Evolutionary conservation across 495 filamentous ascomycete genomes (phyloP), one percentile per base, ranked within the genome.

Genomic region (Penicillium arizonense): DNA sequence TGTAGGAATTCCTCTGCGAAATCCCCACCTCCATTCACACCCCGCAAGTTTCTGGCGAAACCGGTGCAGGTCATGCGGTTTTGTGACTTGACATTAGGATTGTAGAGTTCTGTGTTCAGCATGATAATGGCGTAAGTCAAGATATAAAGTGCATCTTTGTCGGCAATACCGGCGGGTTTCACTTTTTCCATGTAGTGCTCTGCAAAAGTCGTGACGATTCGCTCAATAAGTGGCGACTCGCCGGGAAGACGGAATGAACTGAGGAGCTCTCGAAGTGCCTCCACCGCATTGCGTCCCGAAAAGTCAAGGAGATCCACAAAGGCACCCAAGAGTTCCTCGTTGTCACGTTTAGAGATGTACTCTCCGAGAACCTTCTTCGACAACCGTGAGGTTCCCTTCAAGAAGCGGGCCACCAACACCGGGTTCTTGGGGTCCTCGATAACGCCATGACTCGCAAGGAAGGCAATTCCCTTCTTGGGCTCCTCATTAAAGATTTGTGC

Each of bases 101-200:
- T 97, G 65, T 97, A 93, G 56, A 91, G 87, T 56, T 97, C 94
- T 4, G 94, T 94, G 59, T 96, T 96, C 52, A 96, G 75, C 84
- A 96, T 89, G 68, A 99, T 96, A 59, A 97, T 96, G 14, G 90
- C 94, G 66, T 97, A 99, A 0, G 89, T 93, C 39, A 99, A 77
- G 34, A 97, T 79, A 62, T 87, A 97, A 21, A 93, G 80, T n/a
- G 90, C 84, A 68, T 97, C 95, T 55, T 91, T 88, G 63, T 94
- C 85, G 3, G 84, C 87, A 53, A 99, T 82, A n/a, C 81, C 85
- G 47, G 88, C 80, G 0, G 89, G 88, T 11, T 82, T 77, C 3
- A 77, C 80, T 55, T 82, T 83, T n/a, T 82, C 72, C 66, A 85
- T 91, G 67, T 96, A 99, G 60, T 91, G 89, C 55, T 91, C 87